Evolutionary conservation across 768 basidiomycete genomes (phyloP), one percentile per base, ranked within the genome.

Genomic region (Amanita rubescens): DNA sequence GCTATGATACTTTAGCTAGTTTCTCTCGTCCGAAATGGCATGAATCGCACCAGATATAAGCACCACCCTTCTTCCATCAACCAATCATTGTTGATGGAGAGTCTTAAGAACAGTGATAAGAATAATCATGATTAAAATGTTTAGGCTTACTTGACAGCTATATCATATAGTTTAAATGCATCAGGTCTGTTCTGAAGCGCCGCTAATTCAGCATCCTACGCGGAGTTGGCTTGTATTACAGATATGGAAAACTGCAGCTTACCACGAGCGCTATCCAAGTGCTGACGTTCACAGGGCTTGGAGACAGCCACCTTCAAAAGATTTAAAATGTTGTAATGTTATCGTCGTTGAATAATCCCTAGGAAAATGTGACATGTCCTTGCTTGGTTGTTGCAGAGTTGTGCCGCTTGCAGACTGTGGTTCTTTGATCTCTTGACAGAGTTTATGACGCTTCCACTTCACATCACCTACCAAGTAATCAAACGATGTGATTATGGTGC

Each of bases 131-230:
- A 17, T 22, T 42, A n/a, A n/a, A 25, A 14, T 25, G n/a, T 14
- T 17, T 6, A 11, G 8, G n/a, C 74, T 44, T 62, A 80, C 82
- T 77, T 83, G 20, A 85, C 80, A 11, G 86, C 85, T 14, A 79
- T 69, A 56, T 89, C 87, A 60, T 85, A 87, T 5, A 85, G 68
- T 57, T 77, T 79, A 62, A 83, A 79, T 1, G 85, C 81, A 52
- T 82, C 78, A 2, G 77, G 71, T 53, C 73, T 74, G 41, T 80
- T 75, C 14, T 71, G 58, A 35, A 87, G 65, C 0, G 83, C 79
- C 5, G 84, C 81, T 38, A 86, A 65, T 63, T 88, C 86, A 6
- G 85, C 86, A 59, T 89, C 84, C 84, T 87, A 41, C n/a, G n/a
- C n/a, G n/a, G n/a, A n/a, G n/a, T n/a, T n/a, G n/a, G n/a, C n/a